Base-by-base conservation (phyloP, 2,329 filamentous ascomycete species). In the Tolypocladium sp. region DNA sequence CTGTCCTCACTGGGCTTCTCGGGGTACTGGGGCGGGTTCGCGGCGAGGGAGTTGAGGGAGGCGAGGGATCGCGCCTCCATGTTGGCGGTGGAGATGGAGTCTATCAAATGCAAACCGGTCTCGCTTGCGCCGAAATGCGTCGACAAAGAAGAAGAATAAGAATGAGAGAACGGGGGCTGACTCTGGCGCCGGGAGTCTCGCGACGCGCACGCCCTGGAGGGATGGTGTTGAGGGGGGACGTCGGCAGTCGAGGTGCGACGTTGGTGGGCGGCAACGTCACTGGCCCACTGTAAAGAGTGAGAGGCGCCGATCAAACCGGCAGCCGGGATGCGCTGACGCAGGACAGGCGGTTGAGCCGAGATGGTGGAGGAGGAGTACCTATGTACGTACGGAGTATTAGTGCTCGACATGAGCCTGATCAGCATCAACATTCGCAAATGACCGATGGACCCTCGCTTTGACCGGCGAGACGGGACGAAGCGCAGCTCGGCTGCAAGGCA, bases 51-150 rank as follows among this genome's bases (percentile, higher is more conserved):
- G 64, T 91, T 94, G 63, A 99, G 82, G 57, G 85, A 81, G 57
- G 89, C 89, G 52, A 97, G 79, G 53, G 93, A 97, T 67, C 83
- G 86, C 65, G 93, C 94, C 79, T 96, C 90, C 67, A 94, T 80
- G 58, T 27, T 35, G 27, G n/a, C 20, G 49, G 20, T 30, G 25
- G 46, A 30, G n/a, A 27, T 8, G 25, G 9, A 8, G 27, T 9
- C 3, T 51, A 30, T 25, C 7, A 10, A 22, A 20, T 9, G 15
- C 2, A 33, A 10, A n/a, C 9, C 44, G 12, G 46, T 17, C 15
- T 51, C 46, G 46, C 46, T 15, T 49, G 49, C 30, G 27, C 10
- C 8, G 25, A 17, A 7, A 49, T 49, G 13, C 44, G 44, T 49
- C 46, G 30, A 35, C 25, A 12, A 33, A 15, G 12, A 37, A 15